A percentile compares a stretch with the other conserved stretches of the same genome.
Conservation (phyloP, 352 stramenopile genomes). For the Globisporangium orthogonon region DNA sequence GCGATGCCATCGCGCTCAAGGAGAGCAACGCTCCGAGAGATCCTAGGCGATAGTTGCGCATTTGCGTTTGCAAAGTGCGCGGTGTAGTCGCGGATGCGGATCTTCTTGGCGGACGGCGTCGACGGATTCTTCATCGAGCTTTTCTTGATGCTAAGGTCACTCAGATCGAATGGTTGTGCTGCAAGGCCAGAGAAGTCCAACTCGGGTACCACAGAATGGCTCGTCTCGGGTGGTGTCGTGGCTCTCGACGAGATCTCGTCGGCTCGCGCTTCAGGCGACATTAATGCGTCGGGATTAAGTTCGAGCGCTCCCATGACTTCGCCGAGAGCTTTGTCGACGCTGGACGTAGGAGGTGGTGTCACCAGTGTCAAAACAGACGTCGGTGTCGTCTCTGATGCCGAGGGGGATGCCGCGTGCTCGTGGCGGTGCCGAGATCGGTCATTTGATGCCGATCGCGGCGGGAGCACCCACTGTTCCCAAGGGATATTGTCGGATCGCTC, state of each 20-base stretch:
- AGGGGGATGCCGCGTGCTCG: no score
- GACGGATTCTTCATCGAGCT: background rate
- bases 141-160: background rate
- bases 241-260: no score
- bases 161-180: no score
- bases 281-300: no score
- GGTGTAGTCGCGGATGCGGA: constrained; percentile 23
- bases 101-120: constrained; percentile 15
- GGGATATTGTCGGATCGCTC: constrained; percentile 12
- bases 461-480: constrained; percentile 33
- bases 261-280: no score
- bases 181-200: no score
- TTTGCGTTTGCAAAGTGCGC: constrained; percentile 22
- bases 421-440: constrained; percentile 1
- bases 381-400: background rate
- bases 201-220: no score
- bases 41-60: background rate
- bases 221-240: no score
- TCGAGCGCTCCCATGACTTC: no score
- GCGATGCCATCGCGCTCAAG: background rate
- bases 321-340: no score
- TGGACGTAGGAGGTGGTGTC: no score
- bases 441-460: constrained; percentile 17
- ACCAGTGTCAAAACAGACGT: no score
- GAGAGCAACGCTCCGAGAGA: background rate